Base-by-base conservation (phyloP, 352 stramenopile species). In the Globisporangium splendens region DNA sequence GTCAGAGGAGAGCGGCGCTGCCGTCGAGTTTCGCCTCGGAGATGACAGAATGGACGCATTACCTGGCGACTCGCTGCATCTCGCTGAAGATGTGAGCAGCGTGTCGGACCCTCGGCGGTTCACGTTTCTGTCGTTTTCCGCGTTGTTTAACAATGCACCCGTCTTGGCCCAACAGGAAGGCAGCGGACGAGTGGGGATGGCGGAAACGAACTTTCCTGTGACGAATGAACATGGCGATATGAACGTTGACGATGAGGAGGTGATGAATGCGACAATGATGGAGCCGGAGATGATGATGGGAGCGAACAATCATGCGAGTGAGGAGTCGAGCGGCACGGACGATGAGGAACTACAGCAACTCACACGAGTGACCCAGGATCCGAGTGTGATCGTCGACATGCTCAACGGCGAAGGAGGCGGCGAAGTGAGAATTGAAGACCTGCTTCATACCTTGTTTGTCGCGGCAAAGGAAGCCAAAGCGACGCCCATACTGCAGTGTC, bases 311-410 rank as follows among this genome's bases (percentile, higher is more conserved):
- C 21, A 50, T 17, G 75, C 67, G 3, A 81, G 68, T 1, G 82
- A 92, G 21, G 82, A 89, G 48, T 84, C 79, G 8, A 89, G 81
- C 33, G 89, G 81, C 38, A 92, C 82, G 39, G 82, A 92, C 54
- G 79, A 92, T 48, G 82, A 92, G 59, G 82, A 92, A 58, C 59
- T 88, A 46, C 79, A 89, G 63, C 76, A 88, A 49, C 63, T 87
- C n/a, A 76, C 70, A 17, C 79, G 88, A 72, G 74, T 81, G 2
- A 70, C 75, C 59, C 55, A 70, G n/a, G 77, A 89, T 39, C 55
- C 66, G 17, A 54, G 70, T 7, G 15, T 78, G 24, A 41, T 44
- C 13, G 58, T 59, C 12, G 56, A 62, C 13, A 43, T 62, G 15
- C 48, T 62, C 12, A 56, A 44, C 24, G 50, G 49, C 20, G 76